A percentile compares a stretch with the other conserved stretches of the same genome.
phyloP scores from a whole-genome alignment of 2,329 filamentous ascomycete species.

The Alternaria conjuncta region DNA sequence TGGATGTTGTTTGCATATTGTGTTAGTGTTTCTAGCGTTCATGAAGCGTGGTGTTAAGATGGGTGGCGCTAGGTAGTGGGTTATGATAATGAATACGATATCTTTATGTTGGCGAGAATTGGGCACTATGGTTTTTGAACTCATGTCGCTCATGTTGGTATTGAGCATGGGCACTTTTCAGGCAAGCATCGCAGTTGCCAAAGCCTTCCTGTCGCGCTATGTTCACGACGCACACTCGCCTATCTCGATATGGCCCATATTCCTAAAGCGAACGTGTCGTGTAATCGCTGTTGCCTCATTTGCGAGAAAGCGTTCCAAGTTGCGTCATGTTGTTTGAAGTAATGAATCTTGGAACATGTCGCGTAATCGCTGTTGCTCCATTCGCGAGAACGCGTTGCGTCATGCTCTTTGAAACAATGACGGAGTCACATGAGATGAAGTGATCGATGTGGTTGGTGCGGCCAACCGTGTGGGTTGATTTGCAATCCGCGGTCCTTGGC shows the following conservation, averaged over 20 bases:
- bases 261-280: background rate
- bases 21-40: conserved; percentile 6
- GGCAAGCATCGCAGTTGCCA: background rate
- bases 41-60: background rate
- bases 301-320: background rate
- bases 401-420: accelerated
- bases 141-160: background rate
- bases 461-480: background rate
- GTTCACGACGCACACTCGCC: background rate
- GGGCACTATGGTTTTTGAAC: background rate
- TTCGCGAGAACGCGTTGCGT: background rate
- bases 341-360: too few relatives aligned
- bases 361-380: background rate
- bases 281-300: background rate
- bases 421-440: background rate
- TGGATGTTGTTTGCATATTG: too few relatives aligned
- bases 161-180: background rate
- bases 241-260: background rate
- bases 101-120: background rate
- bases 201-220: background rate
- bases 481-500: background rate
- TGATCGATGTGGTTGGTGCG: background rate
- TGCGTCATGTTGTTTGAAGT: background rate
- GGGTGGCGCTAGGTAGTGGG: background rate
- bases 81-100: background rate